Evolutionary conservation across 1,139 yeast species (phyloP), one percentile per base, ranked within the genome.

Genomic region (Lodderomyces pseudojiufengensis): DNA sequence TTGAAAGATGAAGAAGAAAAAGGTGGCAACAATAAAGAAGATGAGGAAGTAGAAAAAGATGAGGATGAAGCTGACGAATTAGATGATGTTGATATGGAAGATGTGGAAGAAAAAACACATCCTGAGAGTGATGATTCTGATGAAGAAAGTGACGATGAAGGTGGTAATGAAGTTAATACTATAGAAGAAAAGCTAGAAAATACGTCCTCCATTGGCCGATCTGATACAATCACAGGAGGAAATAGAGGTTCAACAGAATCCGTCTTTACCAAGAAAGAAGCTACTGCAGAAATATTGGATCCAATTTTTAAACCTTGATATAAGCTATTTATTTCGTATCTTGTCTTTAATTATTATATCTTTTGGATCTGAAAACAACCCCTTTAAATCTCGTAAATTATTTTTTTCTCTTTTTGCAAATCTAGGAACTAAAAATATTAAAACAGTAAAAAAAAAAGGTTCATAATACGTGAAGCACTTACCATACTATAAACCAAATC

Each of bases 221-320:
- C 24, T 9, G 37, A 22, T 4, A n/a, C 18, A 9, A 14, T 2
- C 6, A 26, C 16, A 14, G 21, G n/a, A 18, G 12, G 18, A 9
- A n/a, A 12, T 5, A 24, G 7, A 4, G 27, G n/a, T 3, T 20
- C 10, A 18, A 10, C 10, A 13, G n/a, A 29, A 16, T 15, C 15
- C 22, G 15, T 15, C 11, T 22, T 18, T 7, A 18, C 20, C 3
- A 27, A 18, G 7, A 42, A 43, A 13, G 56, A 52, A 40, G 44
- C 51, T 12, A 42, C 49, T 3, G 42, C 35, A 3, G 49, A 45
- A 13, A 33, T 33, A 21, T 44, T 55, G 38, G 60, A 55, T 38
- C 60, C 60, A 10, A 54, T 47, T 4, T 52, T 55, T 37, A 50
- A 55, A 40, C 52, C 39, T n/a, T n/a, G n/a, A n/a, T n/a, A n/a